Evolutionary conservation across 1,284 basidiomycete genomes (phyloP).

Genomic region (Rhodotorula sp.): DNA sequence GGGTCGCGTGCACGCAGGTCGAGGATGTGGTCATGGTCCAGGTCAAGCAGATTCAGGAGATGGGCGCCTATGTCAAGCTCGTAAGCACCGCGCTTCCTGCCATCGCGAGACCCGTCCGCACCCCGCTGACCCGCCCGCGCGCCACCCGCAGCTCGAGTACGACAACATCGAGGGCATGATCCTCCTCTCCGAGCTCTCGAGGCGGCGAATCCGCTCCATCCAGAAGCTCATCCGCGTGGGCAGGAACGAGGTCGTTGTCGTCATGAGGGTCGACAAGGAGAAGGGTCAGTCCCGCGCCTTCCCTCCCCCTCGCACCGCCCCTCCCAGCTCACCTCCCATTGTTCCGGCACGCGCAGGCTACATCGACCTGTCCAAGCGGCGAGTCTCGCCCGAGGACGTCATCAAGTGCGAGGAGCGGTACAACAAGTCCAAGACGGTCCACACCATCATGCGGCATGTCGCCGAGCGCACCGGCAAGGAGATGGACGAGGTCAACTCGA

Average conservation of each 20-base stretch:
- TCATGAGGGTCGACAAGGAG: slow-evolving; percentile 97
- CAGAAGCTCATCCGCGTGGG: slow-evolving; percentile 98
- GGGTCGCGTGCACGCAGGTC: slow-evolving; percentile 57
- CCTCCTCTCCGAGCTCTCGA: slow-evolving; percentile 90
- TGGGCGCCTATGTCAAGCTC: slow-evolving; percentile 99
- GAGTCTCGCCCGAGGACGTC: slow-evolving; percentile 98
- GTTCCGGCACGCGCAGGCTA: slow-evolving; percentile 64
- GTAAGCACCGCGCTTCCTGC: slow-evolving; percentile 58
- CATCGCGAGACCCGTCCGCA: not conserved
- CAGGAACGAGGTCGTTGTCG: slow-evolving; percentile 97
- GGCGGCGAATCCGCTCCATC: slow-evolving; percentile 94
- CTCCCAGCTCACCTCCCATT: not conserved
- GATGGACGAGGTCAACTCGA: slow-evolving; percentile 82
- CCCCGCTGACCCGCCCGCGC: slow-evolving; percentile 5
- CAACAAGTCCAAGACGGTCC: slow-evolving; percentile 95
- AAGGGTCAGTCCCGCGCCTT: slow-evolving; percentile 68
- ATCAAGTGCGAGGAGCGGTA: slow-evolving; percentile 97
- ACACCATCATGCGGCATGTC: slow-evolving; percentile 91
- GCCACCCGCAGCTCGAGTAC: slow-evolving; percentile 77
- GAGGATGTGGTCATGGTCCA: slow-evolving; percentile 99
- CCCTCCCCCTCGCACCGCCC: no score
- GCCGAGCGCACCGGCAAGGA: slow-evolving; percentile 72
- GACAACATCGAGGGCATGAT: slow-evolving; percentile 99
- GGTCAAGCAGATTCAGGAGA: slow-evolving; percentile 97
- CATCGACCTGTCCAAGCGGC: slow-evolving; percentile 97